These are phyloP conservation scores for Suillus fuscotomentosus DNA, from an alignment of 768 basidiomycete species.

Conservation along the genomic window DNA sequence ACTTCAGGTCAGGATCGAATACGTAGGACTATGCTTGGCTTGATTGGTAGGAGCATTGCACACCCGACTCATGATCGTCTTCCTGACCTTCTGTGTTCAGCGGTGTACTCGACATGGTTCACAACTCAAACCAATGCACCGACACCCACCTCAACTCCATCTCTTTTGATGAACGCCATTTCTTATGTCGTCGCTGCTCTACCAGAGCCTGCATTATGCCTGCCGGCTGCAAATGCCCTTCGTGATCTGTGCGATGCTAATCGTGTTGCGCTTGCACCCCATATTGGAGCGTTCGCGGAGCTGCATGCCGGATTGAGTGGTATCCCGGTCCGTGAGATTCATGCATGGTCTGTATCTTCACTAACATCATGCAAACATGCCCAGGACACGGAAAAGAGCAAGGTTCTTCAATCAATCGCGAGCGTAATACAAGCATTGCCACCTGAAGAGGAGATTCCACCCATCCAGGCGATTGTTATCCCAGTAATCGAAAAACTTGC, in stretches of 20 bases:
- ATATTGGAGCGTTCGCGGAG: constrained; percentile 82
- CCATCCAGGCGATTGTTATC: constrained; percentile 73
- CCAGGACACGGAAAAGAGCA: constrained; percentile 83
- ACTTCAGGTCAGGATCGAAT: constrained; percentile 61
- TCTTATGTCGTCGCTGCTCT: constrained; percentile 71
- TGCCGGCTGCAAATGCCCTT: constrained; percentile 77
- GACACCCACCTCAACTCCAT: constrained; percentile 29
- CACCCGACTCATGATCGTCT: constrained; percentile 1
- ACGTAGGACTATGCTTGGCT: constrained; percentile 67
- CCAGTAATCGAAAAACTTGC: constrained; percentile 72
- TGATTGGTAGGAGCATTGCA: constrained; percentile 61
- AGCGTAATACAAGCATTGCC: constrained; percentile 92
- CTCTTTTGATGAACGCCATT: constrained; percentile 62
- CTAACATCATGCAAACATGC: constrained; percentile 4
- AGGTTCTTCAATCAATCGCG: constrained; percentile 88
- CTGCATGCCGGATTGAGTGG: constrained; percentile 73
- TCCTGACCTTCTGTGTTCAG: constrained; percentile 31
- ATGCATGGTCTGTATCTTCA: not conserved
- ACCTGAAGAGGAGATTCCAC: constrained; percentile 71
- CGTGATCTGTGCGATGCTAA: constrained; percentile 91
- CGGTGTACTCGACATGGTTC: constrained; percentile 81
- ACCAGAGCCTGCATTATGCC: constrained; percentile 59
- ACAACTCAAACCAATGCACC: constrained; percentile 43
- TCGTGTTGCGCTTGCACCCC: constrained; percentile 75
- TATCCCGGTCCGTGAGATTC: constrained; percentile 58